These are phyloP conservation scores for Suillus brevipes DNA, from an alignment of 768 basidiomycete genomes.

Conservation along the genomic window DNA sequence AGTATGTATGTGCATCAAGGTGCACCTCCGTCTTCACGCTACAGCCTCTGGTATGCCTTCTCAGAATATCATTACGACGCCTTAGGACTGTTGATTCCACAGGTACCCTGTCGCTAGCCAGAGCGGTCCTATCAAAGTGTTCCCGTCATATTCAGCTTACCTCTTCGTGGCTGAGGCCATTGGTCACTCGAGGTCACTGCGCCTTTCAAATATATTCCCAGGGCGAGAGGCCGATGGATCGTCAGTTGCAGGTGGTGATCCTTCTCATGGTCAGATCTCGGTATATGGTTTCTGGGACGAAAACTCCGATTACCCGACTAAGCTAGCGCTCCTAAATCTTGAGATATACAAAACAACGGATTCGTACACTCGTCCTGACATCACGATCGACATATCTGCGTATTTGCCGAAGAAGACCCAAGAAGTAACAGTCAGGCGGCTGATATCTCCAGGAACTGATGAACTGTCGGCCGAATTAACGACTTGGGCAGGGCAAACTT, in stretches of 20 bases:
- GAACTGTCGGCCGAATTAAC: slow-evolving; percentile 43
- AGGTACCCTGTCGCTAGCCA: slow-evolving; percentile 51
- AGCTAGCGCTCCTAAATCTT: slow-evolving; percentile 50
- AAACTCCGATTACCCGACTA: slow-evolving; percentile 35
- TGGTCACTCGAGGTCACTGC: slow-evolving; percentile 43
- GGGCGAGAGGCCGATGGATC: slow-evolving; percentile 54
- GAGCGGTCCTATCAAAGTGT: slow-evolving; percentile 51
- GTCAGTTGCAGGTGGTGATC: slow-evolving; percentile 47
- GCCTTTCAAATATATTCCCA: slow-evolving; percentile 50
- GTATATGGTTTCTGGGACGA: slow-evolving; percentile 54
- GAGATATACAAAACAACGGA: slow-evolving; percentile 53
- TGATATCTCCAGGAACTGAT: slow-evolving; percentile 52
- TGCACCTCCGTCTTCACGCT: slow-evolving; percentile 44
- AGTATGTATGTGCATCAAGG: slow-evolving; percentile 57
- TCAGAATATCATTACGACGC: not conserved
- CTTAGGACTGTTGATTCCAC: not conserved
- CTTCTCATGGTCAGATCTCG: slow-evolving; percentile 48
- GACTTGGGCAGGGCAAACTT: slow-evolving; percentile 53
- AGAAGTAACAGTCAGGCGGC: slow-evolving; percentile 38
- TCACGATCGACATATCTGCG: slow-evolving; percentile 48
- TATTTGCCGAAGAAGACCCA: slow-evolving; percentile 32
- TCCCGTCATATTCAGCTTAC: slow-evolving; percentile 55
- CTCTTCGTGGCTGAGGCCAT: slow-evolving; percentile 51
- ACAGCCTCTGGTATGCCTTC: slow-evolving; percentile 44
- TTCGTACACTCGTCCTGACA: slow-evolving; percentile 38